A percentile compares a stretch with the other conserved stretches of the same genome.
These are phyloP conservation scores for Kalanchoe fedtschenkoi DNA, from an alignment of 164 flowering plant genomes.

Conservation along the genomic window DNA sequence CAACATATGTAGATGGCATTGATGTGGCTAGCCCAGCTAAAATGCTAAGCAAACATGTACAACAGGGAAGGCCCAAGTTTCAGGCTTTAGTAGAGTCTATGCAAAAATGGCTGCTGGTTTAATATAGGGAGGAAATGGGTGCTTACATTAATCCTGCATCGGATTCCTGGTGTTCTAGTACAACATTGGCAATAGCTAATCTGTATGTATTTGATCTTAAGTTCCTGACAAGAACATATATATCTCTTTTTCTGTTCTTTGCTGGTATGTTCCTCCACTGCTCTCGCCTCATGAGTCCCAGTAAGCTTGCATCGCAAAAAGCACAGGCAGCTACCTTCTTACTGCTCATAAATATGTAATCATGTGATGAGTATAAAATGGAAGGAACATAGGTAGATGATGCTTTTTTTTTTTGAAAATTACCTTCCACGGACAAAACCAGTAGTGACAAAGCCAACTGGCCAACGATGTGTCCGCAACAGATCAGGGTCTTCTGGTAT, in stretches of 20 bases:
- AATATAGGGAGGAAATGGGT: too few species aligned
- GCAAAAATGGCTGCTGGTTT: too few species aligned
- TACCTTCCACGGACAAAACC: slow-evolving; percentile 90
- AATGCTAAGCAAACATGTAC: too few species aligned
- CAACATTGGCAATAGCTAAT: slow-evolving; percentile 64
- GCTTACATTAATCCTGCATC: slow-evolving; percentile 42
- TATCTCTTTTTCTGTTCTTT: slow-evolving; percentile 36
- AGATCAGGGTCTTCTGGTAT: slow-evolving; percentile 38
- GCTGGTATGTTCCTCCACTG: slow-evolving; percentile 49
- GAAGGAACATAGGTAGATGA: too few species aligned
- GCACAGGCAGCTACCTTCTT: slow-evolving; percentile 28
- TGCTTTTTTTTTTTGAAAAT: slow-evolving; percentile 11
- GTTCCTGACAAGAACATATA: slow-evolving; percentile 73
- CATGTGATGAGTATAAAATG: background rate
- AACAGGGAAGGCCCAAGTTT: too few species aligned
- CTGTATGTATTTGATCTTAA: slow-evolving; percentile 66
- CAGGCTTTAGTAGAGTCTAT: too few species aligned
- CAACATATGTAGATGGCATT: too few species aligned
- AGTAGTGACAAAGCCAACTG: slow-evolving; percentile 81
- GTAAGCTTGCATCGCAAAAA: slow-evolving; percentile 51
- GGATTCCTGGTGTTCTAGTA: slow-evolving; percentile 51
- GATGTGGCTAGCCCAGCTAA: too few species aligned
- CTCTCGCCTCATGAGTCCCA: slow-evolving; percentile 52
- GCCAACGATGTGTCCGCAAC: slow-evolving; percentile 45
- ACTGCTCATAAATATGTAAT: slow-evolving; percentile 29